Evolutionary conservation across 2,329 filamentous ascomycete genomes (phyloP), one percentile per base, ranked within the genome.

Genomic region (Colletotrichum liaoningense): DNA sequence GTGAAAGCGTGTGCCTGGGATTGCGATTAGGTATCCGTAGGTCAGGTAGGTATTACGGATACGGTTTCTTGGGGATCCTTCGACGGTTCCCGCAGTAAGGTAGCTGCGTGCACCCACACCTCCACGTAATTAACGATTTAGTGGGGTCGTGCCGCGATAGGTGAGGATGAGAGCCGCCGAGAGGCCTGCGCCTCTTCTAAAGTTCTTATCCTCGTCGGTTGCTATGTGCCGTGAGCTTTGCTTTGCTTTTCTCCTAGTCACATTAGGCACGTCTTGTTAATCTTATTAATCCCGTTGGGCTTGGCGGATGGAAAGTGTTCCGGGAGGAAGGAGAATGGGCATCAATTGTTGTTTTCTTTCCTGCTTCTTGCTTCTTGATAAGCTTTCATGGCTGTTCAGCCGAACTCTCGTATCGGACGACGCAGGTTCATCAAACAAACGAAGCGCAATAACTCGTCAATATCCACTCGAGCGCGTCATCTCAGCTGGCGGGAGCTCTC

Each of bases 101-200:
- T 38, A 68, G 46, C 58, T 54, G 46, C 42, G 26, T 63, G 64
- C 52, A 55, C 62, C 66, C 65, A 72, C 69, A 72, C 58, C 69
- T 69, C 69, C 69, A 59, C 65, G 69, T 59, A 72, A 64, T 64
- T 26, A 63, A 28, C 52, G 60, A 65, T 70, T 70, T 57, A 59
- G 69, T 72, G 70, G 60, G 67, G 66, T 73, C 28, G 33, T 55
- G 26, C 26, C 16, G 28, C 22, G 60, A 70, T 70, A 49, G 55
- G 46, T 56, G 66, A 49, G 19, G 30, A 65, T 30, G 22, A 69
- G 69, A 69, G 64, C 57, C 65, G 66, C 66, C 52, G 59, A 69
- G 54, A 59, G 69, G 67, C 67, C 66, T 70, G 67, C 55, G 70
- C 70, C 70, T 73, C 66, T 70, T 65, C 33, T 35, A 12, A 35